Conservation (phyloP, 345 rosid genomes). For the Eucalyptus cladocalyx region DNA sequence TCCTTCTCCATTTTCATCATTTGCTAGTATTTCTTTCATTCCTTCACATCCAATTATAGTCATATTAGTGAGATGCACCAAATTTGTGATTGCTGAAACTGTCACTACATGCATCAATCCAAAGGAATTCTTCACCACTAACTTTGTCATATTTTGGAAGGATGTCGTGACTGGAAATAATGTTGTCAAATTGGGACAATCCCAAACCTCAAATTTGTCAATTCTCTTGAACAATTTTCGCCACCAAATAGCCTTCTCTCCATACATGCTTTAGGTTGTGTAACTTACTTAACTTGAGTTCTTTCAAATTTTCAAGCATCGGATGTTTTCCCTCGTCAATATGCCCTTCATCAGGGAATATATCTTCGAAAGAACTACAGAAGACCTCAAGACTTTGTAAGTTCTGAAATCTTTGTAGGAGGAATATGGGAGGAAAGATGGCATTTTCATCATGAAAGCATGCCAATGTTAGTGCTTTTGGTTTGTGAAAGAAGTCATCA, state of each 20-base stretch:
- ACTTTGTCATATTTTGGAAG: fast-evolving
- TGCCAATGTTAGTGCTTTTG: not conserved
- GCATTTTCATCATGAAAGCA: not conserved
- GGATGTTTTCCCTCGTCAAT: fast-evolving
- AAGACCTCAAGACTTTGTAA: not conserved
- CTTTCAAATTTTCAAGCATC: not conserved
- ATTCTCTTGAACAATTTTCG: fast-evolving
- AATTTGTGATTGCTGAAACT: not conserved
- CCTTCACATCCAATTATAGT: not conserved
- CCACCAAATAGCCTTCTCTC: not conserved
- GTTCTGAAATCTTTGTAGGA: not conserved
- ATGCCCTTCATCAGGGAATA: not conserved
- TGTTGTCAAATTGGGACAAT: not conserved
- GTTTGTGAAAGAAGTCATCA: not conserved
- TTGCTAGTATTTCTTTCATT: not conserved
- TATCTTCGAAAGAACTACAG: not conserved
- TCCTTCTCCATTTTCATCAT: fast-evolving
- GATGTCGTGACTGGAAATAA: not conserved
- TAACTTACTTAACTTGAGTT: not conserved
- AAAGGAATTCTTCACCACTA: not conserved
- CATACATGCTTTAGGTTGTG: not conserved
- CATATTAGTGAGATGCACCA: fast-evolving
- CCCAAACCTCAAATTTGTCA: not conserved
- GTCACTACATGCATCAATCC: not conserved
- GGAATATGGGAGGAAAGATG: not conserved